phyloP scores from a whole-genome alignment of 2,329 filamentous ascomycete genomes.

The Cytospora paraplurivora region DNA sequence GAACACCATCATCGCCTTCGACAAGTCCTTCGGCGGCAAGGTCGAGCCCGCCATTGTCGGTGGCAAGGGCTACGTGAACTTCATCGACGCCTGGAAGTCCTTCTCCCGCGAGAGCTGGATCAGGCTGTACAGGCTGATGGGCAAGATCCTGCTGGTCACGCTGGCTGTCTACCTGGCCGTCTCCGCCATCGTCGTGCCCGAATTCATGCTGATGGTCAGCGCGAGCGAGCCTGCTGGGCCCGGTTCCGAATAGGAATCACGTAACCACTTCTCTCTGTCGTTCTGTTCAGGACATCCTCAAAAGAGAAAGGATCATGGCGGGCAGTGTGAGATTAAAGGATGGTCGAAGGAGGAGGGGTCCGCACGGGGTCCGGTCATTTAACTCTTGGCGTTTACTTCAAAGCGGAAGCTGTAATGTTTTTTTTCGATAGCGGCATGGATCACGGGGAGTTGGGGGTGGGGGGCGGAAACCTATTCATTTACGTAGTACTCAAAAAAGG shows the following conservation, averaged over 20 bases:
- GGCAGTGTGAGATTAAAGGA: not conserved
- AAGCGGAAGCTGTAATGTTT: not conserved
- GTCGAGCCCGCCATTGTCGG: constrained; percentile 74
- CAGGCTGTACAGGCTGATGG: constrained; percentile 72
- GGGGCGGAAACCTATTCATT: constrained; percentile 1
- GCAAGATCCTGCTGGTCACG: constrained; percentile 67
- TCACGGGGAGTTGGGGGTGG: constrained; percentile 4
- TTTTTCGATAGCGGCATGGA: constrained; percentile 9
- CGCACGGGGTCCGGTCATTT: not conserved
- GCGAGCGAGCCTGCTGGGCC: constrained; percentile 35
- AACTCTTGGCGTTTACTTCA: not conserved
- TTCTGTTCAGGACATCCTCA: not conserved
- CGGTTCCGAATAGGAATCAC: not conserved
- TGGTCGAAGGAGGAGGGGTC: not conserved
- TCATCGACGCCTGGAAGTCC: constrained; percentile 76
- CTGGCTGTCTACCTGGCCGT: constrained; percentile 51
- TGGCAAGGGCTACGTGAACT: constrained; percentile 69
- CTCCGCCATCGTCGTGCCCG: constrained; percentile 50
- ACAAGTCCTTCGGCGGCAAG: constrained; percentile 80
- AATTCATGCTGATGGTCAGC: constrained; percentile 49
- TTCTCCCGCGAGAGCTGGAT: constrained; percentile 73
- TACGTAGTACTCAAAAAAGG: not conserved
- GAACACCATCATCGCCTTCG: constrained; percentile 86
- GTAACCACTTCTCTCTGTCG: not conserved
- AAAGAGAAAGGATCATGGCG: not conserved